Evolutionary conservation across 2,329 filamentous ascomycete genomes (phyloP), one percentile per base, ranked within the genome.

Genomic region (Diaporthe eres): DNA sequence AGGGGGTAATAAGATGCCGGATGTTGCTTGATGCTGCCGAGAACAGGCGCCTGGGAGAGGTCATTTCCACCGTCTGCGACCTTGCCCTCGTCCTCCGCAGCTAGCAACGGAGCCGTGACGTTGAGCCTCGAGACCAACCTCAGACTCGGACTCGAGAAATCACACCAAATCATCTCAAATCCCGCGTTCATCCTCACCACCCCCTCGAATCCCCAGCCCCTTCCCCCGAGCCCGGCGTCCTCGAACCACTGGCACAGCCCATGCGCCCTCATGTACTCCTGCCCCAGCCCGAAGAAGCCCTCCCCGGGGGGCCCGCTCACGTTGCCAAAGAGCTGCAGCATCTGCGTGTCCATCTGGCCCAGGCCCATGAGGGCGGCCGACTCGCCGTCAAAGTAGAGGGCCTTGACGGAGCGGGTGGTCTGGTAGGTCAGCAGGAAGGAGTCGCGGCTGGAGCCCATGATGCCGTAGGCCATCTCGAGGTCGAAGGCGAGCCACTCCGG

Each of bases 401-500:
- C 85, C 74, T 82, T 84, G 12, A 86, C 80, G 13, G 82, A 80
- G 7, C 84, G 84, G 25, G 83, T 86, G 1, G 86, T 87, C 77
- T 88, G 85, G 79, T 88, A 90, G 1, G 86, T 88, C 51, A 89
- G 82, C 81, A 89, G 82, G 75, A 85, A 85, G 12, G 85, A 86
- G 70, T 86, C 80, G 47, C 84, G 82, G 34, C 82, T 81, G 0
- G 81, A 81, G 28, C 88, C 87, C 84, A 88, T 88, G 77, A 90
- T 89, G 7, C 86, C 86, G 77, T 89, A 89, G n/a, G 87, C 84
- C 88, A 89, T 89, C 74, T 87, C 87, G 79, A 87, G 81, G 78
- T 89, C 88, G 77, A 90, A 87, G 8, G 87, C 86, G 31, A 89
- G 81, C 87, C 87, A 90, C 80, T 90, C 88, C 17, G 87, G 87